phyloP scores from a whole-genome alignment of 2,329 filamentous ascomycete species.

The Calonectria hawksworthii region DNA sequence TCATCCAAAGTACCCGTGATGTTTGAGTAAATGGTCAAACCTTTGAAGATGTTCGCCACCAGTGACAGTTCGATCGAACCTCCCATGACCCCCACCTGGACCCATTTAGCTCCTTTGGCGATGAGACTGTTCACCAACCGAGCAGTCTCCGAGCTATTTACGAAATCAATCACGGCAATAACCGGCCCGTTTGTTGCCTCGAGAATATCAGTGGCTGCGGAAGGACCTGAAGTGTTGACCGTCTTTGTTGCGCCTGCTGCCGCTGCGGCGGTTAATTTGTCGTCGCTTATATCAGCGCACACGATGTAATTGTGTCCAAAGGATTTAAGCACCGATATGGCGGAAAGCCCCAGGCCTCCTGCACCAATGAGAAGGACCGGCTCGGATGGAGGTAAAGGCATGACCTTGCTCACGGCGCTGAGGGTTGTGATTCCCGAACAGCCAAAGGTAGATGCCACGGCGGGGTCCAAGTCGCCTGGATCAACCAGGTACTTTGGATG shows the following conservation, averaged over 20 bases:
- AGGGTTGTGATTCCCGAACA: slow-evolving; percentile 29
- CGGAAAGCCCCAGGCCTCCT: slow-evolving; percentile 22
- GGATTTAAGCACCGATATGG: slow-evolving; percentile 18
- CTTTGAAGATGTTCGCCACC: slow-evolving; percentile 29
- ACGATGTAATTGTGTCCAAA: slow-evolving; percentile 26
- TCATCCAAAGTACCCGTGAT: slow-evolving; percentile 27
- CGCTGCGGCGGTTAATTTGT: slow-evolving; percentile 9
- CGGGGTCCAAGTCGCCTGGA: slow-evolving; percentile 23
- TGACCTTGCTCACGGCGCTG: slow-evolving; percentile 24
- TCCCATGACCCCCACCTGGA: slow-evolving; percentile 31
- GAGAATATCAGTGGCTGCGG: slow-evolving; percentile 14
- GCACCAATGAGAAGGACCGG: slow-evolving; percentile 25
- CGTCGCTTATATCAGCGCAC: slow-evolving; percentile 18
- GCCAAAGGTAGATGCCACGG: slow-evolving; percentile 22
- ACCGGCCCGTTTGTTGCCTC: slow-evolving; percentile 18
- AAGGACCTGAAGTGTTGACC: slow-evolving; percentile 15
- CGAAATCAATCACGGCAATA: slow-evolving; percentile 29
- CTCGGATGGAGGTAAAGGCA: slow-evolving; percentile 19
- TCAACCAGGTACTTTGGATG: slow-evolving; percentile 26
- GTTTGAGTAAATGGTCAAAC: slow-evolving; percentile 28
- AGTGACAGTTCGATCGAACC: slow-evolving; percentile 30
- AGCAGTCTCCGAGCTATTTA: slow-evolving; percentile 25
- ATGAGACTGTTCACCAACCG: slow-evolving; percentile 11
- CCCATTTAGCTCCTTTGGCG: slow-evolving; percentile 29
- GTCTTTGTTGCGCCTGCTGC: slow-evolving; percentile 26